A percentile compares a stretch with the other conserved stretches of the same genome.
phyloP scores from a whole-genome alignment of 1,139 yeast genomes.

The Geotrichum reessii region DNA sequence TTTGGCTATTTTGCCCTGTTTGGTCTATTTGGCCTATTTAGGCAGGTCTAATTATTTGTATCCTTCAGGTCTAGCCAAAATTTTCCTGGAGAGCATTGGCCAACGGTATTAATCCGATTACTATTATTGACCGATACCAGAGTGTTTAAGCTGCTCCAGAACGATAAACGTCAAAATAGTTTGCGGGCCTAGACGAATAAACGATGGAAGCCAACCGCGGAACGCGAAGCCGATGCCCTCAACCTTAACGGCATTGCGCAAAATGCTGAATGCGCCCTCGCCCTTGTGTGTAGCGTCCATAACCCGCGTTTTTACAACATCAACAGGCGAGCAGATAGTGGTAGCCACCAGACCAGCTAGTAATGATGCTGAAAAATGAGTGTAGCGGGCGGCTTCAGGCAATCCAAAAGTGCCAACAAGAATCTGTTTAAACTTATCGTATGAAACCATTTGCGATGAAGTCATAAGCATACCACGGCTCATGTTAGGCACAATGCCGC shows the following conservation, averaged over 20 bases:
- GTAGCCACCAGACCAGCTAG: conserved; percentile 84
- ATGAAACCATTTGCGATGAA: conserved; percentile 84
- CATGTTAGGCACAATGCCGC: conserved; percentile 75
- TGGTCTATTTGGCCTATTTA: no score
- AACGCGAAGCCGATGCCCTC: conserved; percentile 80
- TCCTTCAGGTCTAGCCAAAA: neutral
- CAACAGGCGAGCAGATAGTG: conserved; percentile 88
- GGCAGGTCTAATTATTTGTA: neutral
- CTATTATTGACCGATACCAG: conserved; percentile 21
- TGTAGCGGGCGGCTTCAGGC: conserved; percentile 58
- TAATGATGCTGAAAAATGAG: conserved; percentile 73
- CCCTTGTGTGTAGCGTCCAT: conserved; percentile 56
- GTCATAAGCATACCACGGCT: conserved; percentile 84
- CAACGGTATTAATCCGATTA: neutral
- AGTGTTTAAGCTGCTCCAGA: conserved; percentile 67
- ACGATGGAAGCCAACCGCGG: conserved; percentile 88
- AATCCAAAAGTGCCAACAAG: conserved; percentile 48
- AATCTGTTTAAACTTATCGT: conserved; percentile 65
- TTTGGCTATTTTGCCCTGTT: neutral
- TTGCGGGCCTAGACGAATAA: conserved; percentile 82
- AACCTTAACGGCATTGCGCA: conserved; percentile 50
- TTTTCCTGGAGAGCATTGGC: neutral
- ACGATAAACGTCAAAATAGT: conserved; percentile 81
- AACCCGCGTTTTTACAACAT: conserved; percentile 80
- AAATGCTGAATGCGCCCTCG: conserved; percentile 48